These are phyloP conservation scores for Colletotrichum aenigma DNA, from an alignment of 2,329 filamentous ascomycete genomes.

Conservation along the genomic window DNA sequence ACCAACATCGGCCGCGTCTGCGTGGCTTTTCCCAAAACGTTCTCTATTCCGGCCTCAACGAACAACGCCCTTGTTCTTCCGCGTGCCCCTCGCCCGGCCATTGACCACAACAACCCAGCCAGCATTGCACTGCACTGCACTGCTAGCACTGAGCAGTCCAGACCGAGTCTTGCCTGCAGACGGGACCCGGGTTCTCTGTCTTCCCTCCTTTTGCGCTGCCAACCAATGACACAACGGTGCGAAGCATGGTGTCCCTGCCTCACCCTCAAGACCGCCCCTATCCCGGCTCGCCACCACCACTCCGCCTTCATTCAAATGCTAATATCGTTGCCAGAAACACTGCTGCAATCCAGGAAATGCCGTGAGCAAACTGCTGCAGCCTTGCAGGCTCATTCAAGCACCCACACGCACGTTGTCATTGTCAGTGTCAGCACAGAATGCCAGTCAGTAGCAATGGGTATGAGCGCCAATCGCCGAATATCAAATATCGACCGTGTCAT, in stretches of 20 bases:
- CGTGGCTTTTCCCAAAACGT: constrained; percentile 9
- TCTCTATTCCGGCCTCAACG: neutral
- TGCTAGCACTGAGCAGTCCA: neutral
- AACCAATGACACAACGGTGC: neutral
- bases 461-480: neutral
- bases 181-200: neutral
- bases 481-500: neutral
- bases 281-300: neutral
- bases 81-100: neutral
- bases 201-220: neutral
- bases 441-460: neutral
- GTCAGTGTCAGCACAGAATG: neutral
- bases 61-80: constrained; percentile 10
- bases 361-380: neutral
- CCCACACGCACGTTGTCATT: neutral
- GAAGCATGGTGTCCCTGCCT: neutral
- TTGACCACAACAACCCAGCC: neutral
- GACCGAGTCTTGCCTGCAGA: neutral
- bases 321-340: neutral
- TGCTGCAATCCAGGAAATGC: neutral
- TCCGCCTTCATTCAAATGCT: neutral
- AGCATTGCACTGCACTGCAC: neutral
- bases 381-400: neutral
- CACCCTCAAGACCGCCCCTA: neutral
- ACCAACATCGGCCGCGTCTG: neutral